Base-by-base conservation (phyloP, 257 asterid genomes). In the Gardenia jasminoides region DNA sequence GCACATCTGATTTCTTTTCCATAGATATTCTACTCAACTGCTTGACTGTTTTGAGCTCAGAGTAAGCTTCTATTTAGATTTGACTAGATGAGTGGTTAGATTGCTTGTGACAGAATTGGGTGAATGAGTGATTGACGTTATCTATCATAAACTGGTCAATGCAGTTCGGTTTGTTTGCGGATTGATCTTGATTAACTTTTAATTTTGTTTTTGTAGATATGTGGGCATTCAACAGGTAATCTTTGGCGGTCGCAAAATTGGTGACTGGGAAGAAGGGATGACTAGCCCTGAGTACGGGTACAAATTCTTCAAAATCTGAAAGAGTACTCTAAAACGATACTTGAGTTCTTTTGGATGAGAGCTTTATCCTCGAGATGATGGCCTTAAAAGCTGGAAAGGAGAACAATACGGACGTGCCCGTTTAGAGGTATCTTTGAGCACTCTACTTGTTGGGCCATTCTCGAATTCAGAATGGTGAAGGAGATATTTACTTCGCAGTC, bases 181-280 rank as follows among this genome's bases (percentile, higher is more conserved):
- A 26, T 28, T n/a, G 52, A 79, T 59, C 67, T 43, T 48, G 72
- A 65, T 71, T 31, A 75, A 13, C 7, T 26, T 26, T 22, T 75
- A 50, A 7, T 65, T 72, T 65, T 70, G 2, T 33, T 76, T 33
- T 47, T 66, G 78, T 90, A 94, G 97, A 78, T 94, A 94, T 79
- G 77, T 94, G 87, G 98, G 98, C 78, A 94, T 94, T 67, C 93
- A 94, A 56, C 98, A 94, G 85, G 98, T 94, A 20, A 97, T 92
- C 67, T 94, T 94, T 69, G 98, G 98, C 30, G 98, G 97, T 50
- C 89, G 88, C 9, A 77, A 85, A 48, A 81, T 94, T 88, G 96
- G 97, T 56, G 98, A 94, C 84, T 94, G 98, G 98, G 99, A 94
- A 87, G 98, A 94, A 70, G 99, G 97, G 74, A 94, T 94, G 99